Evolutionary conservation across 352 stramenopile species (phyloP).

Genomic region (Hyaloperonospora brassicae): DNA sequence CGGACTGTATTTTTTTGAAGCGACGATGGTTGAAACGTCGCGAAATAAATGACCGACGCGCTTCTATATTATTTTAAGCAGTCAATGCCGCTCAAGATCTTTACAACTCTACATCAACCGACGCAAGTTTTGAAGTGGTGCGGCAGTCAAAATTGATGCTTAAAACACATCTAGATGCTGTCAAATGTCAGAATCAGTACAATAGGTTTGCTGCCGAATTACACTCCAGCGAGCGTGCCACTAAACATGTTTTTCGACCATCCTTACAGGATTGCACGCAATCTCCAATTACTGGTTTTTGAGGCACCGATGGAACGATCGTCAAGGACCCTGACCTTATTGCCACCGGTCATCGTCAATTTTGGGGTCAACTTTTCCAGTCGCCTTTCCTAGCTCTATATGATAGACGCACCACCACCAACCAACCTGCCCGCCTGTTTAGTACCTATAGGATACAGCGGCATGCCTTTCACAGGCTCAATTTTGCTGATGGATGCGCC

Average conservation of each 20-base stretch:
- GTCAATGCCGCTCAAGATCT: slow-evolving; percentile 3
- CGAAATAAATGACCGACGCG: not conserved
- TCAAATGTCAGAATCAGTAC: slow-evolving; percentile 7
- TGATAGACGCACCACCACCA: not conserved
- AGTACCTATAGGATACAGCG: not conserved
- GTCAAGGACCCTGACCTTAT: slow-evolving; percentile 8
- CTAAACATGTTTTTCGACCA: slow-evolving; percentile 11
- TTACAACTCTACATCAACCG: slow-evolving; percentile 2
- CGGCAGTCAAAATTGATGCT: slow-evolving; percentile 1
- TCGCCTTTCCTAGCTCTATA: not conserved
- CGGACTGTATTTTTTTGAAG: slow-evolving; percentile 5
- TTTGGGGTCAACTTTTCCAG: not conserved
- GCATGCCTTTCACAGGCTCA: not conserved
- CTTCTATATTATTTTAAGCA: not conserved
- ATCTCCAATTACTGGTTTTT: slow-evolving; percentile 2
- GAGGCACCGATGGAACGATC: not conserved
- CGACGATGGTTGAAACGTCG: not conserved
- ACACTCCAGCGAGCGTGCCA: slow-evolving; percentile 8
- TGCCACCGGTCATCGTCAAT: slow-evolving; percentile 1
- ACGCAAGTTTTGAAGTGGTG: slow-evolving; percentile 1
- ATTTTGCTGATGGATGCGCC: slow-evolving; percentile 9
- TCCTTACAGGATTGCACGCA: slow-evolving; percentile 8
- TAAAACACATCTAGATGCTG: not conserved
- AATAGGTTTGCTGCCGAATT: slow-evolving; percentile 16
- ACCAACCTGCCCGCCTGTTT: not conserved